Percentiles rank a stretch among this genome's conserved stretches.
Conservation (phyloP, 768 basidiomycete species). For the Cubamyces lactineus region DNA sequence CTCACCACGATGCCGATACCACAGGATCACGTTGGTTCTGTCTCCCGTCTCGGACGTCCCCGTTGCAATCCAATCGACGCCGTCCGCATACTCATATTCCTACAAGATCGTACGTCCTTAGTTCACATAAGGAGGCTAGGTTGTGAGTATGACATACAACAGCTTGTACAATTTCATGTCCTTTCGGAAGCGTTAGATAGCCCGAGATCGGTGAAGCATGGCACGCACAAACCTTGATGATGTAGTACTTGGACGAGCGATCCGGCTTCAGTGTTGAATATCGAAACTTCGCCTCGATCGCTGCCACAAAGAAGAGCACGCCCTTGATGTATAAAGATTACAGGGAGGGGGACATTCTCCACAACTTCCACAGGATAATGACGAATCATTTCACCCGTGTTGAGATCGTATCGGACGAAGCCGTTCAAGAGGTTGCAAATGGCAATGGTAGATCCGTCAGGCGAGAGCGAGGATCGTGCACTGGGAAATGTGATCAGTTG, state of each 20-base stretch:
- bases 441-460: not conserved
- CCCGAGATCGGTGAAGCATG: no score
- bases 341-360: not conserved
- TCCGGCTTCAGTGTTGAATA: not conserved
- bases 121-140: no score
- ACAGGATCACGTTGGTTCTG: not conserved
- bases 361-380: not conserved
- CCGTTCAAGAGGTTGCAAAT: not conserved
- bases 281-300: not conserved
- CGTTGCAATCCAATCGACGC: not conserved
- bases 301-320: not conserved
- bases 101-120: no score
- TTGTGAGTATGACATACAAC: no score
- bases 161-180: not conserved
- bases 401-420: not conserved
- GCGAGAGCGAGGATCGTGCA: not conserved
- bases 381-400: not conserved
- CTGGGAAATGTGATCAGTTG: no score
- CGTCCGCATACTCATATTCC: not conserved
- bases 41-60: not conserved
- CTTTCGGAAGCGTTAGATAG: no score
- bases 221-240: not conserved
- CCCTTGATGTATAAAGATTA: not conserved
- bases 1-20: not conserved
- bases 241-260: not conserved